Evolutionary conservation across 768 basidiomycete species (phyloP).

Genomic region (Boletus subcaerulescens): DNA sequence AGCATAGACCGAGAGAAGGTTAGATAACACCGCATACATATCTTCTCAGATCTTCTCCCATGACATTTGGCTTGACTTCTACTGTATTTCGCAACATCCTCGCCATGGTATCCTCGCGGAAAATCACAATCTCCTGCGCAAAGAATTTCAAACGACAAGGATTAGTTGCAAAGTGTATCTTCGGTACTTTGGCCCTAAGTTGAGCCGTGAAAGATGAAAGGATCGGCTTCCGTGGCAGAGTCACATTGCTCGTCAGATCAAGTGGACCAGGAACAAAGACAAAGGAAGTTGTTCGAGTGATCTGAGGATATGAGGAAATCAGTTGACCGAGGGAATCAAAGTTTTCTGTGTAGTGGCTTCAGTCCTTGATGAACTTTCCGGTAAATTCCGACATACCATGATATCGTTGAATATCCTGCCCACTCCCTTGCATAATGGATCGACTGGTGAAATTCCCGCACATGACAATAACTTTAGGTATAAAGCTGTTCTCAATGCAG

Average conservation of each 20-base stretch:
- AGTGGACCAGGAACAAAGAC: constrained; percentile 93
- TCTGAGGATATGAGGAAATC: constrained; percentile 73
- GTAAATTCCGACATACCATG: constrained; percentile 53
- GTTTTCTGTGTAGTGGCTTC: constrained; percentile 53
- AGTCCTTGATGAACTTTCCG: neutral
- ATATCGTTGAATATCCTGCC: constrained; percentile 76
- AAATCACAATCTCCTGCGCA: constrained; percentile 92
- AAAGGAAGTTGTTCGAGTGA: constrained; percentile 81
- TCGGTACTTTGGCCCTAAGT: constrained; percentile 70
- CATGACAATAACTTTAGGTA: constrained; percentile 85
- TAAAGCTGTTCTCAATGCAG: constrained; percentile 80
- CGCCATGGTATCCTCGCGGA: constrained; percentile 90
- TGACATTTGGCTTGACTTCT: constrained; percentile 77
- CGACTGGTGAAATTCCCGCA: constrained; percentile 94
- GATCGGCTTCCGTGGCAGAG: constrained; percentile 78
- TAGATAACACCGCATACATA: constrained; percentile 56
- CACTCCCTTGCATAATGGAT: constrained; percentile 76
- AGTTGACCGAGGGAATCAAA: constrained; percentile 87
- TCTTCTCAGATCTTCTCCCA: constrained; percentile 79
- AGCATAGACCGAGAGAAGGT: neutral
- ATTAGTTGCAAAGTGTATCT: constrained; percentile 81
- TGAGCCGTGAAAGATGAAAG: constrained; percentile 71
- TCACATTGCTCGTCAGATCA: constrained; percentile 79
- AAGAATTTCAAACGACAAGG: constrained; percentile 95
- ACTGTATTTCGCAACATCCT: constrained; percentile 91